These are phyloP conservation scores for Fraxinus quadrangulata DNA, from an alignment of 257 asterid genomes.

Conservation along the genomic window DNA sequence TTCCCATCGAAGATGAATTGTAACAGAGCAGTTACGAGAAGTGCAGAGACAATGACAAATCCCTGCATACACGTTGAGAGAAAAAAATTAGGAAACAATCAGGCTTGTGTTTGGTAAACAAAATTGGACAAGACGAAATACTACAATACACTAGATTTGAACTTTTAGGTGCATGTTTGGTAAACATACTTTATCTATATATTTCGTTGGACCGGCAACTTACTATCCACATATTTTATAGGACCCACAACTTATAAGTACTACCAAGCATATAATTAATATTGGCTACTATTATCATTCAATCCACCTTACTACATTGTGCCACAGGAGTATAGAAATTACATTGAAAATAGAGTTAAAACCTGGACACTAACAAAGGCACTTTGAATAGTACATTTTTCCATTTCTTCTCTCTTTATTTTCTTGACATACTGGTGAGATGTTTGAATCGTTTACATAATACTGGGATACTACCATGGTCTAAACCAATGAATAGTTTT, in stretches of 20 bases:
- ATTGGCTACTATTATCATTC: not conserved
- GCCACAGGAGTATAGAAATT: not conserved
- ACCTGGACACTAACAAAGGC: not conserved
- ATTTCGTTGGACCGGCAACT: no score
- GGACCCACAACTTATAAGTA: no score
- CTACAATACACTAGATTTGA: not conserved
- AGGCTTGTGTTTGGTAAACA: not conserved
- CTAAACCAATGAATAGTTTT: not conserved
- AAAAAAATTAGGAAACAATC: not conserved
- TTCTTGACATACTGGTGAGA: not conserved
- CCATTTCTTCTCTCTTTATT: not conserved
- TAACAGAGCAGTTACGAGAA: conserved; percentile 83
- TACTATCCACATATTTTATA: no score
- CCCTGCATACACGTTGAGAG: conserved; percentile 55
- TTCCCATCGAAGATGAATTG: conserved; percentile 82
- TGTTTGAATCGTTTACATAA: not conserved
- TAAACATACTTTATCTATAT: no score
- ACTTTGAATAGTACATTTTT: not conserved
- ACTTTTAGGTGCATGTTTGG: no score
- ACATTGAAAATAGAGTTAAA: not conserved
- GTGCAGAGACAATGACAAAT: conserved; percentile 91
- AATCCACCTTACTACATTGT: not conserved
- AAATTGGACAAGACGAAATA: not conserved
- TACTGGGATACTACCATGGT: not conserved
- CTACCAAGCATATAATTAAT: not conserved